Conservation (phyloP, 2,329 filamentous ascomycete genomes). For the Dothidotthia symphoricarpi region DNA sequence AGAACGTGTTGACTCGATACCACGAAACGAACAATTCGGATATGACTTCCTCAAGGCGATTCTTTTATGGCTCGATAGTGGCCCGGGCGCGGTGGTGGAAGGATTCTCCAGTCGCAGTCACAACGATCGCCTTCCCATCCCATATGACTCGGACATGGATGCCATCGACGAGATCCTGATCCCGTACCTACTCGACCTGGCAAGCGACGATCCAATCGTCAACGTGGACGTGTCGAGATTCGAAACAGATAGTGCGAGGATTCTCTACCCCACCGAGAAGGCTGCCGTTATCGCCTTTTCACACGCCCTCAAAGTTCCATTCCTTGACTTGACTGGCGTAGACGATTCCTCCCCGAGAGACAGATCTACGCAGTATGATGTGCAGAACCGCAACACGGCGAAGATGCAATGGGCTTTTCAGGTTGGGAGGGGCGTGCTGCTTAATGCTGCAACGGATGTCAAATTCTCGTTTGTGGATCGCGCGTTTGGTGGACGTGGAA, state of each 20-base stretch:
- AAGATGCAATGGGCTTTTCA: slow-evolving; percentile 59
- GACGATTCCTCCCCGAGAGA: slow-evolving; percentile 30
- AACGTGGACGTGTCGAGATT: slow-evolving; percentile 60
- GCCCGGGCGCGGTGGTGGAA: slow-evolving; percentile 54
- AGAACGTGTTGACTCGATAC: slow-evolving; percentile 26
- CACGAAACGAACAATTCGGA: slow-evolving; percentile 53
- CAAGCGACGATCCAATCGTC: slow-evolving; percentile 51
- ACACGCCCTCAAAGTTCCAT: slow-evolving; percentile 53
- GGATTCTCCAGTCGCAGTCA: slow-evolving; percentile 55
- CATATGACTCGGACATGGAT: slow-evolving; percentile 49
- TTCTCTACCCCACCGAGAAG: slow-evolving; percentile 54
- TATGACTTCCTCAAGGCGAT: slow-evolving; percentile 66
- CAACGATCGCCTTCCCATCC: slow-evolving; percentile 53
- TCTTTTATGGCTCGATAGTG: slow-evolving; percentile 61
- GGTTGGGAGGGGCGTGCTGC: slow-evolving; percentile 59
- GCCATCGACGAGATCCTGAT: slow-evolving; percentile 59
- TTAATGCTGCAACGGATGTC: slow-evolving; percentile 56
- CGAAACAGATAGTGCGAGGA: slow-evolving; percentile 54
- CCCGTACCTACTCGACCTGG: slow-evolving; percentile 57
- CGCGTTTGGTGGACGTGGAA: slow-evolving; percentile 61
- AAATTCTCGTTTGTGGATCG: slow-evolving; percentile 59
- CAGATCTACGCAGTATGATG: slow-evolving; percentile 19
- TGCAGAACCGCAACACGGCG: slow-evolving; percentile 48
- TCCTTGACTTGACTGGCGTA: slow-evolving; percentile 50
- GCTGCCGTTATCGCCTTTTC: slow-evolving; percentile 59